Evolutionary conservation across 2,329 filamentous ascomycete genomes (phyloP), one percentile per base, ranked within the genome.

Genomic region (Falciphora oryzae): DNA sequence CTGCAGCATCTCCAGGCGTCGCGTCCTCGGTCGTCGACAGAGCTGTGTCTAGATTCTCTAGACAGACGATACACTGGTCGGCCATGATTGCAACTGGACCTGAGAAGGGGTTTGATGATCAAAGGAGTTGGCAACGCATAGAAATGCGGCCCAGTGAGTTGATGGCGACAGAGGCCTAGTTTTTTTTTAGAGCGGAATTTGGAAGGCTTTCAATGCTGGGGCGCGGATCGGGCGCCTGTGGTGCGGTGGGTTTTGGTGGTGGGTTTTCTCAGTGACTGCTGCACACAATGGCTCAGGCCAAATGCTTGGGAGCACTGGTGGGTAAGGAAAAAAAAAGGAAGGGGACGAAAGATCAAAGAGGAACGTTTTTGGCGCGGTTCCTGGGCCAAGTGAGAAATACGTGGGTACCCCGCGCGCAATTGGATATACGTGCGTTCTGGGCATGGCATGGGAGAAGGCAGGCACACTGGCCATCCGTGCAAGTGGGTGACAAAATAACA

Each of bases 61-160:
- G 81, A 81, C 86, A 89, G 77, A 89, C 85, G 76, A 89, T 89
- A 79, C 86, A 89, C 80, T 88, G 85, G 77, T 89, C 86, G 78
- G 85, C 81, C 79, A 81, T 81, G 69, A 71, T 74, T 70, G 71
- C 71, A 72, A 74, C 72, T 29, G 58, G 59, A 27, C 31, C 31
- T 31, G n/a, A 38, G 29, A 50, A 11, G 13, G 38, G 31, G 32
- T 57, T 64, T 61, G 50, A 50, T 27, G 31, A 59, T 63, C 31
- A 44, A 16, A 35, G 28, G 28, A 29, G 50, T 28, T 16, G 35
- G 44, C 18, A 53, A n/a, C 18, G 44, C 44, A 53, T 53, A 7
- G 10, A n/a, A 53, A 22, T 53, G 22, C 44, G 22, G 44, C 44
- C 44, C 4, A 53, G 38, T 18, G 3, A n/a, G 18, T 53, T n/a